phyloP scores from a whole-genome alignment of 1,139 yeast species.

The Eremothecium cymbalariae region DNA sequence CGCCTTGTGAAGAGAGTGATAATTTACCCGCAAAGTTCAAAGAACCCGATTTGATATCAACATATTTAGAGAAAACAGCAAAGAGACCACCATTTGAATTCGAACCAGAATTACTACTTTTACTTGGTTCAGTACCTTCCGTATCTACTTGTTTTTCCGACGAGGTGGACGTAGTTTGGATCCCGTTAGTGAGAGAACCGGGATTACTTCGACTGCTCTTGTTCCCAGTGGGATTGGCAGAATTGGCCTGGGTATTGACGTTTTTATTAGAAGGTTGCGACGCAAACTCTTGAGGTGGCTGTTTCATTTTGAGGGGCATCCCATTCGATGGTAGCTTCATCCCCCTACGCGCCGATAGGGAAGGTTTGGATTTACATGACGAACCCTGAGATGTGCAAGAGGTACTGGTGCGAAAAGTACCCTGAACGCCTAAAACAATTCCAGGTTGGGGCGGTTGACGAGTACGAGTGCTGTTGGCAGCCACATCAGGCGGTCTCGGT shows the following conservation, averaged over 20 bases:
- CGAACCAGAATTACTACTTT: slow-evolving; percentile 11
- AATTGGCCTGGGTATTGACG: slow-evolving; percentile 9
- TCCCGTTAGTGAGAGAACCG: slow-evolving; percentile 29
- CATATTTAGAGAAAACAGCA: slow-evolving; percentile 76
- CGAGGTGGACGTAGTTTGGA: slow-evolving; percentile 29
- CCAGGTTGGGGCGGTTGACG: background rate
- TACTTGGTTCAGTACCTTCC: slow-evolving; percentile 24
- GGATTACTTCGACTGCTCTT: slow-evolving; percentile 26
- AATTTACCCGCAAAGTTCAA: slow-evolving; percentile 91
- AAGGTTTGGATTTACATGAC: slow-evolving; percentile 20
- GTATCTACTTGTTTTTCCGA: slow-evolving; percentile 25
- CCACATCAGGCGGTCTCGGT: slow-evolving; percentile 20
- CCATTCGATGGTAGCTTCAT: slow-evolving; percentile 31
- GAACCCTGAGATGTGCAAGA: slow-evolving; percentile 5
- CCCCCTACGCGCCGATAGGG: slow-evolving; percentile 32
- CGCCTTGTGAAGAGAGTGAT: slow-evolving; percentile 82
- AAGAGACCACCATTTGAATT: slow-evolving; percentile 38
- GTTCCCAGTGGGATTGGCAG: slow-evolving; percentile 3
- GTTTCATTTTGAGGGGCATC: slow-evolving; percentile 24
- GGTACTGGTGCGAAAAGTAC: slow-evolving; percentile 9
- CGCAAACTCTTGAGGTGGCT: slow-evolving; percentile 26
- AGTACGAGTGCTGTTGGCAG: slow-evolving; percentile 15
- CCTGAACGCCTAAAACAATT: background rate
- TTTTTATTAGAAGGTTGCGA: slow-evolving; percentile 25
- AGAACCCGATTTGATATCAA: slow-evolving; percentile 86